Evolutionary conservation across 345 rosid genomes (phyloP).

Genomic region (Kandelia obovata): DNA sequence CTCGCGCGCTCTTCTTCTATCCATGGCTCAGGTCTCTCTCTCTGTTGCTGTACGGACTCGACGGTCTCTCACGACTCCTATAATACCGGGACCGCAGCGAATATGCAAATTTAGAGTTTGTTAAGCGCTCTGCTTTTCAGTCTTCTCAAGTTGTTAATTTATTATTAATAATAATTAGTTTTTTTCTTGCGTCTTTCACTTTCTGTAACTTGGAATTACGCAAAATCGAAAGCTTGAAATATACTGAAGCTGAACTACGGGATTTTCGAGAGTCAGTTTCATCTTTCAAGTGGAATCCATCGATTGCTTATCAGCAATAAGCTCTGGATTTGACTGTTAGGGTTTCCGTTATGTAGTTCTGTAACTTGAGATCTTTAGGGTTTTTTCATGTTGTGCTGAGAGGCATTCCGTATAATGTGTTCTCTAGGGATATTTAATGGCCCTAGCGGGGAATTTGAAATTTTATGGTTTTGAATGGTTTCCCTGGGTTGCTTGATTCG

Average conservation of each 20-base stretch:
- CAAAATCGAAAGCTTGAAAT: too few relatives aligned
- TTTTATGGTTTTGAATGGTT: too few relatives aligned
- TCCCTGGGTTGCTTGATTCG: too few relatives aligned
- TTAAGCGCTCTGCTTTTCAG: conserved; percentile 17
- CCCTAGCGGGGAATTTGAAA: too few relatives aligned
- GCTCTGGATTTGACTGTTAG: conserved; percentile 12
- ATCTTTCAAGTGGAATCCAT: conserved; percentile 8
- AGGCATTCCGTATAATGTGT: too few relatives aligned
- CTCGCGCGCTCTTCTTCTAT: conserved; percentile 32
- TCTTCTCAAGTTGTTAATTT: not conserved
- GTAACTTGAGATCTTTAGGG: conserved; percentile 17
- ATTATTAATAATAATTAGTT: not conserved
- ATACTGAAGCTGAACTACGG: not conserved
- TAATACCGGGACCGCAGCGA: conserved; percentile 54
- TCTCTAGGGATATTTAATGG: too few relatives aligned
- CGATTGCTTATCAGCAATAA: not conserved
- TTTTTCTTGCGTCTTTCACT: not conserved
- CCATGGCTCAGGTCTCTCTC: conserved; percentile 41
- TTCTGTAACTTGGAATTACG: too few relatives aligned
- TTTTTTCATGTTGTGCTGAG: too few relatives aligned
- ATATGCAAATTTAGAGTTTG: conserved; percentile 36
- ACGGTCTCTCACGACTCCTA: conserved; percentile 33
- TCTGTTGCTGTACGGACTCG: conserved; percentile 47
- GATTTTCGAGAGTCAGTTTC: too few relatives aligned
- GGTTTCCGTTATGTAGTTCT: conserved; percentile 21